A percentile compares a stretch with the other conserved stretches of the same genome.
Evolutionary conservation across 345 rosid species (phyloP).

Genomic region (Melastoma malabathricum): DNA sequence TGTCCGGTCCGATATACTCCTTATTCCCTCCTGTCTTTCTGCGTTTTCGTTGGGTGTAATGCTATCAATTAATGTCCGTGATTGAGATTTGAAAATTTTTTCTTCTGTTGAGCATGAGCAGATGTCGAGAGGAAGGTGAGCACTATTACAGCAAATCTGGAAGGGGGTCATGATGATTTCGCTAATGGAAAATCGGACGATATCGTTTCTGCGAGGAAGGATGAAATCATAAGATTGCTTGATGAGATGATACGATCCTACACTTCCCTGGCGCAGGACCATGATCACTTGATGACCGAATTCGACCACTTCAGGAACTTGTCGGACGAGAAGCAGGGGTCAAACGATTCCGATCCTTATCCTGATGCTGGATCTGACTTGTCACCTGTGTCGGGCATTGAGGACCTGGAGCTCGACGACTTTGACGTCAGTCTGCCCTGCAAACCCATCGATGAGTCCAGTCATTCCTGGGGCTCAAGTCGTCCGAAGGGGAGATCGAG

Average conservation of each 20-base stretch:
- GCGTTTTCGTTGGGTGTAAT: neutral
- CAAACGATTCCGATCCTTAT: slow-evolving; percentile 6
- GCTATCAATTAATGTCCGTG: no score
- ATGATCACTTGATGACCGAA: slow-evolving; percentile 19
- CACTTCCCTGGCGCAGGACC: slow-evolving; percentile 19
- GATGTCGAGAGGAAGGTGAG: slow-evolving; percentile 24
- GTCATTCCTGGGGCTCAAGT: slow-evolving; percentile 3
- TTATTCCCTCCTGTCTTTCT: no score
- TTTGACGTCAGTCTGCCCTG: slow-evolving; percentile 10
- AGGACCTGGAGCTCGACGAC: slow-evolving; percentile 11
- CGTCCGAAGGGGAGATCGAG: slow-evolving; percentile 2
- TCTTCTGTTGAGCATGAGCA: slow-evolving; percentile 10
- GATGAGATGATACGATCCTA: slow-evolving; percentile 24
- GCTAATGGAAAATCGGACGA: no score
- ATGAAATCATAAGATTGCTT: slow-evolving; percentile 16
- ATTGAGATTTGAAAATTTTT: neutral
- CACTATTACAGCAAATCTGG: slow-evolving; percentile 17
- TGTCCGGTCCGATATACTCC: no score
- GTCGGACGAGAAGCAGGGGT: neutral
- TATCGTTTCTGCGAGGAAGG: neutral
- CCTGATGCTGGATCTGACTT: slow-evolving; percentile 11
- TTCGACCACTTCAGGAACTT: slow-evolving; percentile 1
- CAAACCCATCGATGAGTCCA: slow-evolving; percentile 9
- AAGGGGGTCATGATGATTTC: slow-evolving; percentile 3
- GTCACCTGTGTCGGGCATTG: slow-evolving; percentile 7